Evolutionary conservation across 352 stramenopile genomes (phyloP).

Genomic region (Globisporangium lucens): DNA sequence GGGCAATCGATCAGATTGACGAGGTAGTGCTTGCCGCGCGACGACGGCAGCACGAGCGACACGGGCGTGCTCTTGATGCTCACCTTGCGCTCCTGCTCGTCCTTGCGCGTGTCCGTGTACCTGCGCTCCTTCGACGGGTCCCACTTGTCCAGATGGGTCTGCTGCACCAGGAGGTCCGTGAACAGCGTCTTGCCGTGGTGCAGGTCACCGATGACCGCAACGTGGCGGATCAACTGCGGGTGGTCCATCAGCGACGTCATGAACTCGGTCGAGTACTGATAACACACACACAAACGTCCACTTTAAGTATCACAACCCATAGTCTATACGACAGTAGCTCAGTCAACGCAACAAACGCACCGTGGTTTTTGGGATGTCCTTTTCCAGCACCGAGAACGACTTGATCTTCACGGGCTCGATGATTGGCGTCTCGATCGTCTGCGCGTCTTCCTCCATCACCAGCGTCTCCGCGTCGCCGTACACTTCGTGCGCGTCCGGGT

Average conservation of each 20-base stretch:
- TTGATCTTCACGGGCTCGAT: slow-evolving; percentile 96
- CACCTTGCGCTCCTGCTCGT: slow-evolving; percentile 96
- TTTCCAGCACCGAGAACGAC: slow-evolving; percentile 89
- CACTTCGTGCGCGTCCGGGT: slow-evolving; percentile 96
- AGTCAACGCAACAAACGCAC: slow-evolving; percentile 13
- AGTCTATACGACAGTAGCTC: background rate
- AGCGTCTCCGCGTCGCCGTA: slow-evolving; percentile 96
- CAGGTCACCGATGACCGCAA: slow-evolving; percentile 96
- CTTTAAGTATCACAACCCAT: background rate
- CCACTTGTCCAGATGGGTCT: slow-evolving; percentile 87
- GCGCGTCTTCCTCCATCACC: slow-evolving; percentile 98
- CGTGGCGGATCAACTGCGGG: slow-evolving; percentile 89
- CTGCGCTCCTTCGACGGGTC: slow-evolving; percentile 74
- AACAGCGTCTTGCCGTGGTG: slow-evolving; percentile 96
- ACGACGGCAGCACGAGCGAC: slow-evolving; percentile 92
- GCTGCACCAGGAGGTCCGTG: slow-evolving; percentile 88
- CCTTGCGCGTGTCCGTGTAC: slow-evolving; percentile 95
- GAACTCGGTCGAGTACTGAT: slow-evolving; percentile 87
- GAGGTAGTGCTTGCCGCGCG: slow-evolving; percentile 94
- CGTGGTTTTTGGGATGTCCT: slow-evolving; percentile 73
- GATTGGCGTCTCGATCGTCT: slow-evolving; percentile 98
- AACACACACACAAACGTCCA: background rate
- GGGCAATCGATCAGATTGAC: slow-evolving; percentile 97
- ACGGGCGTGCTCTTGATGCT: slow-evolving; percentile 97
- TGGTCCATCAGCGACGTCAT: slow-evolving; percentile 89